Evolutionary conservation across 2,329 filamentous ascomycete species (phyloP).

Genomic region (Phialophora tarda): DNA sequence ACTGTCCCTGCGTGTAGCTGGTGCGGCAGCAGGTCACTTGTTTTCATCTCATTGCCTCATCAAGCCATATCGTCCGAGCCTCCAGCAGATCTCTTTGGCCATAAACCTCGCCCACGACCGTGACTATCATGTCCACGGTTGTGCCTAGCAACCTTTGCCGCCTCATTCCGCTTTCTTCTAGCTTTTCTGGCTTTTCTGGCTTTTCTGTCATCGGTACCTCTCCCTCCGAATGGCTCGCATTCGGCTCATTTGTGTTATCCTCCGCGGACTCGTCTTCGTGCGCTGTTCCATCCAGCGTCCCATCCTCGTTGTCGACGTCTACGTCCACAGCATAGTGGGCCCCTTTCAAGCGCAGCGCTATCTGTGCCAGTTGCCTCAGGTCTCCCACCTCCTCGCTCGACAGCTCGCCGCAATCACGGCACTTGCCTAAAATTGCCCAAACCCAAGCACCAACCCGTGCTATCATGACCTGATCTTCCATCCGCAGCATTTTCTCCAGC

Average conservation of each 20-base stretch:
- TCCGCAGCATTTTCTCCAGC: conserved; percentile 68
- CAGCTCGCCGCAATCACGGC: conserved; percentile 76
- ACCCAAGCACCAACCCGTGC: conserved; percentile 78
- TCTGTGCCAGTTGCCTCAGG: conserved; percentile 78
- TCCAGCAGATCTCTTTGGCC: conserved; percentile 85
- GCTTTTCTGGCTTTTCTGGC: conserved; percentile 37
- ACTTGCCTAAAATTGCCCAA: conserved; percentile 78
- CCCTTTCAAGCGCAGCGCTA: conserved; percentile 66
- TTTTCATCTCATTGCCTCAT: conserved; percentile 20
- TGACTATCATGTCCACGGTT: conserved; percentile 92
- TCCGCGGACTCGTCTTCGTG: conserved; percentile 35
- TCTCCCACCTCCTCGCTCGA: conserved; percentile 75
- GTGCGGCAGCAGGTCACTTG: conserved; percentile 17
- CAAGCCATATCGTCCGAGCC: conserved; percentile 65
- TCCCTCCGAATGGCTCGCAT: conserved; percentile 33
- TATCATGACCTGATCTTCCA: conserved; percentile 63
- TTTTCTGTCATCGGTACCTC: conserved; percentile 24
- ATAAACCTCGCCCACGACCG: conserved; percentile 84
- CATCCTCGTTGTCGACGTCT: conserved; percentile 30
- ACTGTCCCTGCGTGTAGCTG: not conserved
- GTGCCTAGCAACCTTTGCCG: conserved; percentile 46
- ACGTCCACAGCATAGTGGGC: conserved; percentile 44
- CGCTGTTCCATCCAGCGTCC: conserved; percentile 12
- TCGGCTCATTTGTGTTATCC: conserved; percentile 38
- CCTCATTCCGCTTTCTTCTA: conserved; percentile 26